Evolutionary conservation across 139 green algal species (phyloP).

Genomic region (Tetradesmus lagerheimii): DNA sequence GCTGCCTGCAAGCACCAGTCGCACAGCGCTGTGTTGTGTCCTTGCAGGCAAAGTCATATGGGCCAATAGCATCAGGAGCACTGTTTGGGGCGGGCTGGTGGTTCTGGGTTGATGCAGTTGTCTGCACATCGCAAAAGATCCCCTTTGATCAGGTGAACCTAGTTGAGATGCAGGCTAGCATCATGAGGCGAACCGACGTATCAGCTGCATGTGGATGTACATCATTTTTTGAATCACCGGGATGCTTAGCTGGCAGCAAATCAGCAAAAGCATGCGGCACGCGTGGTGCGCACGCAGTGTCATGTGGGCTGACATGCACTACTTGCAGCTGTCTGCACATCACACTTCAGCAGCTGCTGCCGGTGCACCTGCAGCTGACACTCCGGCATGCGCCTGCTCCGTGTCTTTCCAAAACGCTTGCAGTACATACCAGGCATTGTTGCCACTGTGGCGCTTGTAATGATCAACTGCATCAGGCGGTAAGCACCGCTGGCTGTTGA

Average conservation of each 20-base stretch:
- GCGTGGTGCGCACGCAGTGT: neutral
- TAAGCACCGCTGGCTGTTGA: neutral
- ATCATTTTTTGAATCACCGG: too few relatives aligned
- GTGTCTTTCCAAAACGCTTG: slow-evolving; percentile 26
- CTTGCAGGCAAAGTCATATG: slow-evolving; percentile 54
- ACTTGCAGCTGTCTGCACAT: neutral
- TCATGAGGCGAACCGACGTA: neutral
- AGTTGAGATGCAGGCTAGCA: neutral
- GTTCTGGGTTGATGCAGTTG: slow-evolving; percentile 91
- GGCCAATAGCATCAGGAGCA: slow-evolving; percentile 67
- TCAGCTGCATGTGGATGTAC: too few relatives aligned
- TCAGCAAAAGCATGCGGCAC: too few relatives aligned
- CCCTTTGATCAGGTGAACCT: slow-evolving; percentile 76
- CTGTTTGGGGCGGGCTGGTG: slow-evolving; percentile 88
- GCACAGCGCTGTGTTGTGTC: neutral
- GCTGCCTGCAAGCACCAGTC: neutral
- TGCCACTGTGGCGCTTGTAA: slow-evolving; percentile 87
- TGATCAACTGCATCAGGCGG: slow-evolving; percentile 91
- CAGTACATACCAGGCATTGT: slow-evolving; percentile 92
- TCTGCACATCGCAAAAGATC: slow-evolving; percentile 63
- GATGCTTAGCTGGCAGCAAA: too few relatives aligned
- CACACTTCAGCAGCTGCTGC: too few relatives aligned
- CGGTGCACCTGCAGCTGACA: neutral
- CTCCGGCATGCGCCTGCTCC: neutral
- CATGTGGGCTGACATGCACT: neutral